Conservation (phyloP, 73 alveolate genomes). For the Durusdinium trenchii region DNA sequence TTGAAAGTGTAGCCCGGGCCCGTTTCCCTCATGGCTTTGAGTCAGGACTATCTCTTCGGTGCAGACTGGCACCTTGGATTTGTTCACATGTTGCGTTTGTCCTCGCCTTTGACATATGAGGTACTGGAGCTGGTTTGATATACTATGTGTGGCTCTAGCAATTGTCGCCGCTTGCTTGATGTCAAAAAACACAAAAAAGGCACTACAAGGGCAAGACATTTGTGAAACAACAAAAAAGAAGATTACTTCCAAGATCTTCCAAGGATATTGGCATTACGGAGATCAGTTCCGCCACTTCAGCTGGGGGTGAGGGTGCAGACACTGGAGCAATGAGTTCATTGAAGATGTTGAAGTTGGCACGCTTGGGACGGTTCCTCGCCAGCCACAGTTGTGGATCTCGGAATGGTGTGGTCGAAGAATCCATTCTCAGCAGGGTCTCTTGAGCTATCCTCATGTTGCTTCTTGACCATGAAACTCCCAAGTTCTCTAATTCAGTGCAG, state of each 20-base stretch:
- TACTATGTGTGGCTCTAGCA: constrained; percentile 58
- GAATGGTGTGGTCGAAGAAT: too few species aligned
- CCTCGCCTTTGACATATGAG: not conserved
- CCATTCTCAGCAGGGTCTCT: too few species aligned
- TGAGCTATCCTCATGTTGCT: too few species aligned
- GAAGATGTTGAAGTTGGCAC: constrained; percentile 86
- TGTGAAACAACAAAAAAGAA: not conserved
- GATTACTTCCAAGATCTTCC: not conserved
- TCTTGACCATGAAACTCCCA: too few species aligned
- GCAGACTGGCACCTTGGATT: constrained; percentile 52
- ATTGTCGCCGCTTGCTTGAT: constrained; percentile 1
- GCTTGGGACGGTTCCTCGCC: constrained; percentile 65
- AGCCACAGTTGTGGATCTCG: too few species aligned
- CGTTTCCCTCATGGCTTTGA: not conserved
- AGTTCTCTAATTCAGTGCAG: not conserved
- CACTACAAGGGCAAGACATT: not conserved
- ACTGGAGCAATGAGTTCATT: constrained; percentile 66
- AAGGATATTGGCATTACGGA: constrained; percentile 21
- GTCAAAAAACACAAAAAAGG: not conserved
- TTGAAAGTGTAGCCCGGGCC: too few species aligned
- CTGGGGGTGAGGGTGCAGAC: constrained; percentile 24
- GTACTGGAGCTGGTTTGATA: constrained; percentile 24
- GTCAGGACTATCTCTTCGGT: constrained; percentile 16
- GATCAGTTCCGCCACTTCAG: constrained; percentile 19
- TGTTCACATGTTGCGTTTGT: not conserved